Evolutionary conservation across 2,329 filamentous ascomycete genomes (phyloP).

Genomic region (Exophiala sp.): DNA sequence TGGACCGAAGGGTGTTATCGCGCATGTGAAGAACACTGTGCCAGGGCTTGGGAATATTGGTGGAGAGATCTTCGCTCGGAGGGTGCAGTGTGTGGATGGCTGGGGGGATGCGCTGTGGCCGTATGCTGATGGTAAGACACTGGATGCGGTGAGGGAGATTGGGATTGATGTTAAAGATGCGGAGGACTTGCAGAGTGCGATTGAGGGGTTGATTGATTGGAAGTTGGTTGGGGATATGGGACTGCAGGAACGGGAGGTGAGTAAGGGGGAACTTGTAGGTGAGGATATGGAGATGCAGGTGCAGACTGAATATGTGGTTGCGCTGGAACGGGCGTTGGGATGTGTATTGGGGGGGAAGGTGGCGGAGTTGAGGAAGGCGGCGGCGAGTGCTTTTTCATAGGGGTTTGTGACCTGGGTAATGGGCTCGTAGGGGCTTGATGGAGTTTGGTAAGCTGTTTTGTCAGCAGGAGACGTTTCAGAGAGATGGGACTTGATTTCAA

Average conservation of each 20-base stretch:
- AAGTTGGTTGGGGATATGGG: conserved; percentile 20
- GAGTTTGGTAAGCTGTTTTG: too few relatives aligned
- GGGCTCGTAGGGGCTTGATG: too few relatives aligned
- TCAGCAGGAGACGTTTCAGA: too few relatives aligned
- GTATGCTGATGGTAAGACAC: conserved; percentile 38
- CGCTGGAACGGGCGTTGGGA: conserved; percentile 38
- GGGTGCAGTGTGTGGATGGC: conserved; percentile 37
- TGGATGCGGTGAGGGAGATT: conserved; percentile 34
- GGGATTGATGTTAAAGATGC: conserved; percentile 35
- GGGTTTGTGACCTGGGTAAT: too few relatives aligned
- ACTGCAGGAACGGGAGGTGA: conserved; percentile 29
- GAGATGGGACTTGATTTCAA: too few relatives aligned
- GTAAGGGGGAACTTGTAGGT: conserved; percentile 33
- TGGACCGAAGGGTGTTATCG: conserved; percentile 26
- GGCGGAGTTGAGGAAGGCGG: conserved; percentile 16
- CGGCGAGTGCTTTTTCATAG: conserved; percentile 1
- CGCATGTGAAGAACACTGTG: conserved; percentile 32
- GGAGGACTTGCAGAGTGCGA: conserved; percentile 33
- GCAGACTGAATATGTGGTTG: conserved; percentile 38
- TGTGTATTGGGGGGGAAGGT: conserved; percentile 38
- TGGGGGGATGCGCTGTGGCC: conserved; percentile 38
- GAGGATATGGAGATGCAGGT: conserved; percentile 31
- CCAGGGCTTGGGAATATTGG: conserved; percentile 43
- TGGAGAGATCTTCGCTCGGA: conserved; percentile 42
- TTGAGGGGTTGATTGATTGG: conserved; percentile 37